Evolutionary conservation across 352 stramenopile genomes (phyloP).

Genomic region (Phytophthora vignae): DNA sequence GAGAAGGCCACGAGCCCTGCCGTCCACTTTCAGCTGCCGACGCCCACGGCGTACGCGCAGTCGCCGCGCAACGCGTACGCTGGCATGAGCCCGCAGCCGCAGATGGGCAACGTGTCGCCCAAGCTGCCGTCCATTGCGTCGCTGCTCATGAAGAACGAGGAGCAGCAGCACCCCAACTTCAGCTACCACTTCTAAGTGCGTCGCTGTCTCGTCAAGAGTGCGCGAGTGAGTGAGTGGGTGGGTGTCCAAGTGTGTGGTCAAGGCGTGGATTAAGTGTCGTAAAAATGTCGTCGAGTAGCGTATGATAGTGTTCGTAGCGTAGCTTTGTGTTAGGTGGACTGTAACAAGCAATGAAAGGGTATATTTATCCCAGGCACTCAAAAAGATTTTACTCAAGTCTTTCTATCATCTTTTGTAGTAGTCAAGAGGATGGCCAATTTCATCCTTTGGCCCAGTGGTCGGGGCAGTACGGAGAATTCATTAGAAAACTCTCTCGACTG

Average conservation of each 20-base stretch:
- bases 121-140: conserved; percentile 71
- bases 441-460: too few relatives aligned
- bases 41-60: conserved; percentile 24
- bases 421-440: too few relatives aligned
- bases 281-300: conserved; percentile 19
- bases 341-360: conserved; percentile 23
- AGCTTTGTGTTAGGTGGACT: conserved; percentile 35
- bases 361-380: conserved; percentile 18
- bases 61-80: conserved; percentile 17
- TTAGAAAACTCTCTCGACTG: too few relatives aligned
- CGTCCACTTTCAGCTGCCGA: conserved; percentile 31
- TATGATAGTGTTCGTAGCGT: conserved; percentile 9
- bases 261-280: conserved; percentile 12
- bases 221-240: neutral
- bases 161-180: conserved; percentile 26
- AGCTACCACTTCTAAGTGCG: conserved; percentile 44
- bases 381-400: too few relatives aligned
- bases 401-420: too few relatives aligned
- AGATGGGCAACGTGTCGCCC: conserved; percentile 33
- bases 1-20: conserved; percentile 12
- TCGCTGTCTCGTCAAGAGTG: conserved; percentile 2
- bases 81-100: conserved; percentile 15
- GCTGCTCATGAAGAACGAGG: conserved; percentile 49
- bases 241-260: conserved; percentile 16
- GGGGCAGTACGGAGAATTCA: too few relatives aligned